Percentiles rank a stretch among this genome's conserved stretches.
phyloP scores from a whole-genome alignment of 148 eudicot species.

The Pharnaceum exiguum region DNA sequence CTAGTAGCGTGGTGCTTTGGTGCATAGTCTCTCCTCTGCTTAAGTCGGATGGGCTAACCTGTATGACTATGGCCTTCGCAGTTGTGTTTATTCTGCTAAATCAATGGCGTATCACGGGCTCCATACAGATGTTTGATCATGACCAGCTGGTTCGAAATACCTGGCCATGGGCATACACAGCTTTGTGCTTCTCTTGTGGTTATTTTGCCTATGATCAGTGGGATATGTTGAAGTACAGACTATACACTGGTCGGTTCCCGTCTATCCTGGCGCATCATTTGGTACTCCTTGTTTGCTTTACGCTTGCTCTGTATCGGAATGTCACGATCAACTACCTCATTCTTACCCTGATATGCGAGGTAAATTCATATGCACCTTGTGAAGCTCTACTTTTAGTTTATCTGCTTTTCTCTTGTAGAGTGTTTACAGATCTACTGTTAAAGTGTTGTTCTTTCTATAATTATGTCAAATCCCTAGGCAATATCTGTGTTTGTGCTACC shows the following conservation, averaged over 20 bases:
- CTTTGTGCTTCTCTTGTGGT: constrained; percentile 78
- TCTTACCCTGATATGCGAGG: constrained; percentile 94
- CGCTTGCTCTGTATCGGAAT: constrained; percentile 79
- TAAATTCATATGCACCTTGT: constrained; percentile 6
- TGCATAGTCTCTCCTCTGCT: not conserved
- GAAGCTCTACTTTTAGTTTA: not conserved
- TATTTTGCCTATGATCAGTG: constrained; percentile 94
- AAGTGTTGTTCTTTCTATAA: no score
- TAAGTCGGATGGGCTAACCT: not conserved
- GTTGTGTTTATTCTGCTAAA: constrained; percentile 65
- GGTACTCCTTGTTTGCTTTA: constrained; percentile 82
- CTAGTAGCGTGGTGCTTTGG: not conserved
- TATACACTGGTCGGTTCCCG: constrained; percentile 71
- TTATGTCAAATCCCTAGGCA: no score
- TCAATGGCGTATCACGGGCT: constrained; percentile 29
- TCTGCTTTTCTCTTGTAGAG: not conserved
- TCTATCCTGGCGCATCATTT: constrained; percentile 80
- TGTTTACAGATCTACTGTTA: no score
- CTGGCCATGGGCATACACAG: constrained; percentile 77
- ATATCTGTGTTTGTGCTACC: no score
- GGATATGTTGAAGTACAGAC: constrained; percentile 68
- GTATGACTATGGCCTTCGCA: constrained; percentile 31
- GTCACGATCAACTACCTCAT: constrained; percentile 95
- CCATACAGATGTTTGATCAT: constrained; percentile 58
- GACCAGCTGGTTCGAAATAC: constrained; percentile 53